Base-by-base conservation (phyloP, 345 rosid species). In the Raphanus raphanistrum region DNA sequence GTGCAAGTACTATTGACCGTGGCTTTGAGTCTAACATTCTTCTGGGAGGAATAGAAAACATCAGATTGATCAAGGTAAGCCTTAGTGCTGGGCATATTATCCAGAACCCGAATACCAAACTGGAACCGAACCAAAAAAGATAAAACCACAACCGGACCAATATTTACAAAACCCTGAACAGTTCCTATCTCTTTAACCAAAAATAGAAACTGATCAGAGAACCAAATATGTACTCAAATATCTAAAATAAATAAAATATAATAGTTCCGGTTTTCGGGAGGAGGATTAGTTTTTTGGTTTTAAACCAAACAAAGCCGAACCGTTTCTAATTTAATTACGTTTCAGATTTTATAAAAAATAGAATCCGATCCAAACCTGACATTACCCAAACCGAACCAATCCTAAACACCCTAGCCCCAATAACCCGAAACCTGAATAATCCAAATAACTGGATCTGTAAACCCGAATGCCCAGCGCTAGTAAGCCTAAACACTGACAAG, bases 1-100 rank as follows among this genome's bases (percentile, higher is more conserved):
- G 79, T 50, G 89, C 88, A 4, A 84, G 85, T 59, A 82, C 90
- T 21, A 82, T 82, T 28, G 90, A 86, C 66, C 80, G 89, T 58
- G 84, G 72, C 65, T 85, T 86, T 66, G 82, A 82, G n/a, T 79
- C 86, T 60, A 70, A 78, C 15, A 70, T 86, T 48, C 69, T 74
- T 27, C 85, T 88, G 3, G 86, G 86, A 41, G 68, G 86, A 32
- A 35, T 41, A 76, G 31, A 50, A 4, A 8, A 28, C 13, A 52
- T 31, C 75, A 70, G 4, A 52, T 12, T 76, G 38, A 38, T 76
- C 3, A 5, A 76, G 71, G 75, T 70, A 70, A 8, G 17, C 12
- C 36, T 17, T 50, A 50, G 55, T 50, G 52, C 21, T 50, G 55
- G 8, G 17, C 21, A 50, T 50, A 50, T 50, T n/a, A n/a, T n/a